Percentiles rank a stretch among this genome's conserved stretches.
phyloP scores from a whole-genome alignment of 345 rosid species.

The Mercurialis annua region DNA sequence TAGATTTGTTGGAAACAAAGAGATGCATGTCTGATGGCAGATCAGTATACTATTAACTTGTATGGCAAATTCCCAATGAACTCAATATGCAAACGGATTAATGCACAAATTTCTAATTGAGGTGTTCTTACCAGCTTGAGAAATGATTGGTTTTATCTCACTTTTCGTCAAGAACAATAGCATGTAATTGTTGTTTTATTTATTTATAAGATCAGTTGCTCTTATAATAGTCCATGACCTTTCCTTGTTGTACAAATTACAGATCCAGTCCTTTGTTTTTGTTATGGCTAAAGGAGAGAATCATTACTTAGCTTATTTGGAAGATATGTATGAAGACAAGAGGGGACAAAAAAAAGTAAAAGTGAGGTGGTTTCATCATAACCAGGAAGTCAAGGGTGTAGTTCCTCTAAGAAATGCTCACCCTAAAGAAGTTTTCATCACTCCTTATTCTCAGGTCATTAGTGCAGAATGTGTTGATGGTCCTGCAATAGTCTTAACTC shows the following conservation, averaged over 20 bases:
- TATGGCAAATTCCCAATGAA: background rate
- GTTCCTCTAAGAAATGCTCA: slow-evolving; percentile 66
- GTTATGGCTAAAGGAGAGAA: slow-evolving; percentile 86
- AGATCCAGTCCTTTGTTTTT: slow-evolving; percentile 92
- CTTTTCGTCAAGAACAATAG: background rate
- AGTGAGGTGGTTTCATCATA: slow-evolving; percentile 95
- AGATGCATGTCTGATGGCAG: background rate
- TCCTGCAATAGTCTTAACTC: slow-evolving; percentile 76
- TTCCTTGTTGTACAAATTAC: slow-evolving; percentile 19
- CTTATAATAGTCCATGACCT: slow-evolving; percentile 15
- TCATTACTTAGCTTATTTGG: slow-evolving; percentile 83
- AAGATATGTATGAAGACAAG: slow-evolving; percentile 98
- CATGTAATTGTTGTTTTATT: background rate
- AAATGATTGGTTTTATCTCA: background rate
- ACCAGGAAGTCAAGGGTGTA: slow-evolving; percentile 80
- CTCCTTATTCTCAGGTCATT: slow-evolving; percentile 86
- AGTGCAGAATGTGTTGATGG: slow-evolving; percentile 97
- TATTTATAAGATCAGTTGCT: slow-evolving; percentile 2
- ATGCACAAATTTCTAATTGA: background rate
- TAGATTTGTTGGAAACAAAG: background rate
- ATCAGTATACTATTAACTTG: background rate
- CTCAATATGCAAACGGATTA: background rate
- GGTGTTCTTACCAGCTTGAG: background rate
- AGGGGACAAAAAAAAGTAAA: slow-evolving; percentile 89
- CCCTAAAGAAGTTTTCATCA: slow-evolving; percentile 92